Evolutionary conservation across 2,329 filamentous ascomycete species (phyloP), one percentile per base, ranked within the genome.

Genomic region (Exserohilum turcica): DNA sequence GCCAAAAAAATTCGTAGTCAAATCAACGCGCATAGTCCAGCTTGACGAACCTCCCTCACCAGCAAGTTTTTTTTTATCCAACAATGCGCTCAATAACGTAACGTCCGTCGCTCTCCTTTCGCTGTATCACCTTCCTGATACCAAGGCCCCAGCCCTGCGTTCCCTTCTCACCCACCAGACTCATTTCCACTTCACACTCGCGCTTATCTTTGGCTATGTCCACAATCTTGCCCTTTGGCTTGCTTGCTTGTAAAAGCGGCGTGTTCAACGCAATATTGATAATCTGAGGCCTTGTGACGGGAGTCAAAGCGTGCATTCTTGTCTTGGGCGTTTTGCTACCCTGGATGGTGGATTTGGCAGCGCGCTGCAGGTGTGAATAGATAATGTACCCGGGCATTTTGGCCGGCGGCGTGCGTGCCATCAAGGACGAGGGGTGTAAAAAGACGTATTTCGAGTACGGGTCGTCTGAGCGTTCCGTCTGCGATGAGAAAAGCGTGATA

Each of bases 251-350:
- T 18, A 97, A 74, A 48, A 99, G 78, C 43, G 92, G 90, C 10
- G 94, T 97, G 0, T 90, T 90, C 70, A 91, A 88, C 5, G 92
- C 90, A 48, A 97, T 79, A 1, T 85, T 86, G 3, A 89, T 85
- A 5, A 99, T 81, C 71, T 95, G 90, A 2, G 84, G 82, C 1
- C 86, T 88, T 13, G 86, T 89, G 6, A 96, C 80, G 24, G 92
- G 85, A 2, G 92, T 93, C 16, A 99, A 81, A 3, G 93, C 84
- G 70, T 93, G 90, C 89, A 99, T 95, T 37, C 94, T 80, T 27
- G 91, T 92, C 76, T 86, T 87, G 21, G 81, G 81, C 0, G 55
- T 59, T 6, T 64, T 68, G 1, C 75, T 70, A 3, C 70, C 68
- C 4, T 73, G 59, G 9, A 72, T 71, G 2, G 48, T 56, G 0